Conservation (phyloP, 768 basidiomycete genomes). For the Podaxis sp. region DNA sequence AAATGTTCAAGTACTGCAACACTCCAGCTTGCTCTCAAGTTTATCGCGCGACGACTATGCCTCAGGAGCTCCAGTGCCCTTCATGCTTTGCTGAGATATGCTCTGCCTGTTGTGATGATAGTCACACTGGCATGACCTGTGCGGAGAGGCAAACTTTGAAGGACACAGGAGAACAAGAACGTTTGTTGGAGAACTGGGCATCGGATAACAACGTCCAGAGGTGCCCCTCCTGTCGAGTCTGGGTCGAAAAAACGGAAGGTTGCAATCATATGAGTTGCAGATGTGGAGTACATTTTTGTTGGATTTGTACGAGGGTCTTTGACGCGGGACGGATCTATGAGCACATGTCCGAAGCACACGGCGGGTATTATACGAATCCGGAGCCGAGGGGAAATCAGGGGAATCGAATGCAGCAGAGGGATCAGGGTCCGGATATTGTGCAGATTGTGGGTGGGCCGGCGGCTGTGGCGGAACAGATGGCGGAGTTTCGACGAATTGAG, state of each 20-base stretch:
- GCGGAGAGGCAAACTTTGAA: constrained; percentile 32
- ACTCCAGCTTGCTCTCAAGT: constrained; percentile 73
- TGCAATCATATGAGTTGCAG: constrained; percentile 57
- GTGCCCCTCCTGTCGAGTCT: constrained; percentile 46
- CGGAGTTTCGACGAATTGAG: constrained; percentile 7
- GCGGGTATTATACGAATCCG: constrained; percentile 3
- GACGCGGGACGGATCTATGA: constrained; percentile 14
- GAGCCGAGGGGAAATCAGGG: neutral
- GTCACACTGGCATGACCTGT: constrained; percentile 54
- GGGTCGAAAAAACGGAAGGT: constrained; percentile 50
- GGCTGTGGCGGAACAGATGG: constrained; percentile 11
- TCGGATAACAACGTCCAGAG: constrained; percentile 36
- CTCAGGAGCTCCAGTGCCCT: constrained; percentile 43
- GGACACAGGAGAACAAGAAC: constrained; percentile 41
- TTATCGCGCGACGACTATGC: constrained; percentile 42
- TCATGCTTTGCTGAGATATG: constrained; percentile 53
- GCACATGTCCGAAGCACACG: constrained; percentile 17
- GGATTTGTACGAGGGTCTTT: constrained; percentile 21
- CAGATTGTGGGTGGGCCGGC: constrained; percentile 6
- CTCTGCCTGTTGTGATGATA: constrained; percentile 46
- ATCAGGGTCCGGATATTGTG: constrained; percentile 5
- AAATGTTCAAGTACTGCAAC: constrained; percentile 64
- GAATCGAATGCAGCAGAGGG: neutral
- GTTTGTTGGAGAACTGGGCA: constrained; percentile 41
- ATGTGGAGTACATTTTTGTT: constrained; percentile 44